A percentile compares a stretch with the other conserved stretches of the same genome.
phyloP scores from a whole-genome alignment of 495 filamentous ascomycete genomes.

The Hypomontagnella submonticulosa region DNA sequence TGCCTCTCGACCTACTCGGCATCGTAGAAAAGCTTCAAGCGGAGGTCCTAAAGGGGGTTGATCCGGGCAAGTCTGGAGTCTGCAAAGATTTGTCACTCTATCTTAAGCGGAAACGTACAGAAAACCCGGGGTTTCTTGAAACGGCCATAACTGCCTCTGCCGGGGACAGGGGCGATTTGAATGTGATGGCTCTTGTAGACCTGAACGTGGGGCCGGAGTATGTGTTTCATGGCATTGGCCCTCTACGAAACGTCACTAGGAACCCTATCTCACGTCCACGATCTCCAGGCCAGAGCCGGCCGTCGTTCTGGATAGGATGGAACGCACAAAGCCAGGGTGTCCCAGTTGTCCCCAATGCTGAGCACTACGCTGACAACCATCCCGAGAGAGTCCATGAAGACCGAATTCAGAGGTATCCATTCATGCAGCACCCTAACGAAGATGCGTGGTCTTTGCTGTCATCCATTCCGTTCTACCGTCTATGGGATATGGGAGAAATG shows the following conservation, averaged over 20 bases:
- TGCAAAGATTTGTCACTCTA: constrained; percentile 2
- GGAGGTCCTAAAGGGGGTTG: neutral
- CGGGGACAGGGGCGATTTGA: neutral
- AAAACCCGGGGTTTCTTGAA: neutral
- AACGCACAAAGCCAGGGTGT: neutral
- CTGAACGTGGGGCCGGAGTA: constrained; percentile 5
- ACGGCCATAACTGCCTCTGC: neutral
- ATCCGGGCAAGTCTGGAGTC: neutral
- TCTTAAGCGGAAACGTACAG: neutral
- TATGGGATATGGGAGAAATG: constrained; percentile 7
- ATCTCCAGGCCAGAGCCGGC: constrained; percentile 16
- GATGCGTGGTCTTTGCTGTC: constrained; percentile 1
- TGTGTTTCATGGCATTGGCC: neutral
- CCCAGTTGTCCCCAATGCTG: neutral
- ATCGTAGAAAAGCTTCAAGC: neutral
- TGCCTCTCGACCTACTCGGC: neutral
- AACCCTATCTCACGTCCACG: neutral
- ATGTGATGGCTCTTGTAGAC: neutral
- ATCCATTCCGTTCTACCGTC: constrained; percentile 2
- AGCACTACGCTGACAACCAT: neutral
- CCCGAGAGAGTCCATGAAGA: constrained; percentile 3
- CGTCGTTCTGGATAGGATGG: constrained; percentile 9
- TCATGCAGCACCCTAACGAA: constrained; percentile 13
- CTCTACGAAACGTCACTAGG: neutral
- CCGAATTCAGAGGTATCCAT: constrained; percentile 2